phyloP scores from a whole-genome alignment of 2,329 filamentous ascomycete genomes.

The Ceratocystis papillata region DNA sequence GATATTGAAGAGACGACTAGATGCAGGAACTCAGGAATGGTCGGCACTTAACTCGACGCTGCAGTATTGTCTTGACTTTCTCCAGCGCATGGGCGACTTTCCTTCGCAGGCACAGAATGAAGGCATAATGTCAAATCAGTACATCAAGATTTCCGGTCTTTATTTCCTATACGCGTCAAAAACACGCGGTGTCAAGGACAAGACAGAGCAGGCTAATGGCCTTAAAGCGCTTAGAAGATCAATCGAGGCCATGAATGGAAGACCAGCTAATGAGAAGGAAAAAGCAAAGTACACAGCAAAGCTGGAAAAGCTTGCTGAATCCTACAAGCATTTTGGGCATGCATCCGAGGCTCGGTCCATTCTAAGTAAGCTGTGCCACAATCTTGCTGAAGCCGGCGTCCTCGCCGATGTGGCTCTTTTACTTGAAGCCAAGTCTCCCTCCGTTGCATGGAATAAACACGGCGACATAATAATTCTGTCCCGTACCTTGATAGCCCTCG shows the following conservation, averaged over 20 bases:
- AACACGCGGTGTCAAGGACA: constrained; percentile 35
- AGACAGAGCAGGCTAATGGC: constrained; percentile 35
- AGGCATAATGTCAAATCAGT: constrained; percentile 37
- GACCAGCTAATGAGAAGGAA: constrained; percentile 44
- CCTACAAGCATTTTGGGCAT: constrained; percentile 44
- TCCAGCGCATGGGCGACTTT: constrained; percentile 43
- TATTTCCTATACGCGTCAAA: constrained; percentile 47
- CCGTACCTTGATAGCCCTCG: constrained; percentile 48
- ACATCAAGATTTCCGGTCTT: constrained; percentile 58
- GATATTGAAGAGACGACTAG: constrained; percentile 44
- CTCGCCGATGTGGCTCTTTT: constrained; percentile 43
- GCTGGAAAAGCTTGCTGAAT: constrained; percentile 54
- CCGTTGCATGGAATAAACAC: constrained; percentile 42
- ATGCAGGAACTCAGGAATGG: constrained; percentile 41
- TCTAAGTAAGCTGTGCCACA: constrained; percentile 50
- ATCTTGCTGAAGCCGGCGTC: constrained; percentile 48
- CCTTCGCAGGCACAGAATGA: constrained; percentile 27
- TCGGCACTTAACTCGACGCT: constrained; percentile 46
- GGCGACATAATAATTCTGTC: constrained; percentile 44
- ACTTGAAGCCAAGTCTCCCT: constrained; percentile 41
- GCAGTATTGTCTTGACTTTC: constrained; percentile 44
- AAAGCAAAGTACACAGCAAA: constrained; percentile 52
- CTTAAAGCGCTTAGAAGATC: constrained; percentile 52
- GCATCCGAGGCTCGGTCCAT: constrained; percentile 48
- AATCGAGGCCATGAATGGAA: constrained; percentile 49